Percentiles rank a stretch among this genome's conserved stretches.
phyloP scores from a whole-genome alignment of 805 yeast genomes.

The Cyberlindnera misumaiensis region DNA sequence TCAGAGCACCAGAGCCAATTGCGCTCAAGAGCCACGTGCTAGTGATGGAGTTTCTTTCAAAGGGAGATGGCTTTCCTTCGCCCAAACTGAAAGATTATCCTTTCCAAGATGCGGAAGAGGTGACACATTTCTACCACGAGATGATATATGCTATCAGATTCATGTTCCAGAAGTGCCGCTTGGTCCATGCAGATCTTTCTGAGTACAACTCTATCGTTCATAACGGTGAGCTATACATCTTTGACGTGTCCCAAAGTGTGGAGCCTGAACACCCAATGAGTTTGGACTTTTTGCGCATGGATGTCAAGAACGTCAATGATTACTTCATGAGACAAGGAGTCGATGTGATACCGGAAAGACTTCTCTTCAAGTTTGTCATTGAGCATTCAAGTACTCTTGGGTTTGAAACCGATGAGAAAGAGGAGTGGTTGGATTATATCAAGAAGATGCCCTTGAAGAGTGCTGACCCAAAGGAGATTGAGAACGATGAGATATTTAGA shows the following conservation, averaged over 20 bases:
- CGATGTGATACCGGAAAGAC: constrained; percentile 72
- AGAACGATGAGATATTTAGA: constrained; percentile 84
- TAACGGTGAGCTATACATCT: constrained; percentile 67
- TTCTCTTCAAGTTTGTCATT: constrained; percentile 71
- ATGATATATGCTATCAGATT: constrained; percentile 81
- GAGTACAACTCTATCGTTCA: constrained; percentile 93
- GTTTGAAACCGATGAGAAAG: constrained; percentile 31
- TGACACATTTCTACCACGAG: constrained; percentile 63
- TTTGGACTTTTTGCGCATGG: constrained; percentile 92
- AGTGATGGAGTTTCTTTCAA: constrained; percentile 87
- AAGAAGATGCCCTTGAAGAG: constrained; percentile 50
- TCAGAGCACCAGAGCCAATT: constrained; percentile 91
- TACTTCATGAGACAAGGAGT: constrained; percentile 73
- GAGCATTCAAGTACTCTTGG: constrained; percentile 35
- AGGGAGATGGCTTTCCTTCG: constrained; percentile 77
- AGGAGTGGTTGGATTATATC: constrained; percentile 34
- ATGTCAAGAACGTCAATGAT: constrained; percentile 89
- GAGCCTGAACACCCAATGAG: constrained; percentile 98
- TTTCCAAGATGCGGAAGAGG: constrained; percentile 59
- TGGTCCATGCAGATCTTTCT: constrained; percentile 94
- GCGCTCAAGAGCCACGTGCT: constrained; percentile 85
- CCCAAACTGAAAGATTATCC: constrained; percentile 85
- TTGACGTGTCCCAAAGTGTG: constrained; percentile 96
- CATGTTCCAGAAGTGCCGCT: constrained; percentile 78
- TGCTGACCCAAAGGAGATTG: constrained; percentile 44